Conservation (phyloP, 306 rosid genomes). For the Castanea mollissima region DNA sequence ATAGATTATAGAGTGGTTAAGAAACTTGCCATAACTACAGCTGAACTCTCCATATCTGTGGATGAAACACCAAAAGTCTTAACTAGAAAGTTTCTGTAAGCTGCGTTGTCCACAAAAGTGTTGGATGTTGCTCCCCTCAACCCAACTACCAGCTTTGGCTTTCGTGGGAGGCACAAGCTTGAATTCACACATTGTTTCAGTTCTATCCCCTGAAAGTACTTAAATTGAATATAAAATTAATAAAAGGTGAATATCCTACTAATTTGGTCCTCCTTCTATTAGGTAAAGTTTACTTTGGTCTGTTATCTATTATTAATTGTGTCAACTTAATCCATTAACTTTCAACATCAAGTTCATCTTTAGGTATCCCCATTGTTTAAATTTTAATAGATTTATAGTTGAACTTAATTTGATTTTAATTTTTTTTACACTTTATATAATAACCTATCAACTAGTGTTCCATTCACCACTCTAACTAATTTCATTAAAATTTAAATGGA, state of each 20-base stretch:
- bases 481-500: too few species aligned
- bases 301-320: too few species aligned
- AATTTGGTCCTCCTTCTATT: too few species aligned
- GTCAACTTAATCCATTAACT: too few species aligned
- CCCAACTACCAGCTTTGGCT: slow-evolving; percentile 47
- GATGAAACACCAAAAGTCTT: slow-evolving; percentile 37
- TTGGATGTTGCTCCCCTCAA: slow-evolving; percentile 41
- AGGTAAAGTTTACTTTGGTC: too few species aligned
- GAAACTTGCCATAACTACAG: slow-evolving; percentile 43
- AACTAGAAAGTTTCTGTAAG: slow-evolving; percentile 43
- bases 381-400: too few species aligned
- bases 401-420: too few species aligned
- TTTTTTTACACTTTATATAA: too few species aligned
- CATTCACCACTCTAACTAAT: too few species aligned
- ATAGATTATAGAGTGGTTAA: not conserved
- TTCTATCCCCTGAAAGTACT: slow-evolving; percentile 28
- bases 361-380: too few species aligned
- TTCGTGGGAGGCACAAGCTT: slow-evolving; percentile 31
- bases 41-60: slow-evolving; percentile 46
- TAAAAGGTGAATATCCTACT: not conserved
- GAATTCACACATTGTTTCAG: slow-evolving; percentile 38
- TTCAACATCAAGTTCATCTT: too few species aligned
- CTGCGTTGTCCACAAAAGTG: slow-evolving; percentile 45
- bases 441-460: too few species aligned
- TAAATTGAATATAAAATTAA: not conserved